Conservation (phyloP, 371 early-diverging fungal species). For the Syncephalastrum sp. region DNA sequence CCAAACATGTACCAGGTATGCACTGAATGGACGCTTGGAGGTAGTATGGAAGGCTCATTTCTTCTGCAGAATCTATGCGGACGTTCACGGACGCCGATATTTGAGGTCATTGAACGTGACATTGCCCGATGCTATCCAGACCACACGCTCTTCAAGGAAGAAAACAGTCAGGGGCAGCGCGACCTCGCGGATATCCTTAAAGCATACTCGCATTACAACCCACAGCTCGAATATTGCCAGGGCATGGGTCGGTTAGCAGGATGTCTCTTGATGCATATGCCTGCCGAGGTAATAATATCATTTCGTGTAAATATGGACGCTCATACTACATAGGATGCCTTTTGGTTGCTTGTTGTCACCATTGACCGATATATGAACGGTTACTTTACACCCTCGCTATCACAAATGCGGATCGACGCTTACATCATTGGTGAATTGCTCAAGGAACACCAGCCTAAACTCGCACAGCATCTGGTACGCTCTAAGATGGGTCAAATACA, state of each 20-base stretch:
- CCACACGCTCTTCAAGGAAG: conserved; percentile 70
- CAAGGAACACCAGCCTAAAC: conserved; percentile 65
- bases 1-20: conserved; percentile 49
- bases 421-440: conserved; percentile 81
- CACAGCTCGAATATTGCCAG: conserved; percentile 92
- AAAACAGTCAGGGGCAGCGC: conserved; percentile 65
- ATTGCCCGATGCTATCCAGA: conserved; percentile 85
- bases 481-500: background rate
- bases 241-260: conserved; percentile 96
- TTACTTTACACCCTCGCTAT: conserved; percentile 75
- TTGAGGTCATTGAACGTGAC: conserved; percentile 88
- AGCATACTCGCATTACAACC: conserved; percentile 90
- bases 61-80: conserved; percentile 12
- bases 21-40: background rate
- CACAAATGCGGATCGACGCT: conserved; percentile 80
- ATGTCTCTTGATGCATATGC: conserved; percentile 86
- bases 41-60: background rate
- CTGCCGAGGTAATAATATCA: conserved; percentile 55
- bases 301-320: background rate
- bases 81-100: conserved; percentile 23
- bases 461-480: conserved; percentile 74
- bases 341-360: conserved; percentile 85
- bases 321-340: conserved; percentile 60
- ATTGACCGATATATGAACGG: conserved; percentile 76
- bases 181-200: conserved; percentile 73